Evolutionary conservation across 148 eudicot species (phyloP), one percentile per base, ranked within the genome.

Genomic region (Camellia sinensis): DNA sequence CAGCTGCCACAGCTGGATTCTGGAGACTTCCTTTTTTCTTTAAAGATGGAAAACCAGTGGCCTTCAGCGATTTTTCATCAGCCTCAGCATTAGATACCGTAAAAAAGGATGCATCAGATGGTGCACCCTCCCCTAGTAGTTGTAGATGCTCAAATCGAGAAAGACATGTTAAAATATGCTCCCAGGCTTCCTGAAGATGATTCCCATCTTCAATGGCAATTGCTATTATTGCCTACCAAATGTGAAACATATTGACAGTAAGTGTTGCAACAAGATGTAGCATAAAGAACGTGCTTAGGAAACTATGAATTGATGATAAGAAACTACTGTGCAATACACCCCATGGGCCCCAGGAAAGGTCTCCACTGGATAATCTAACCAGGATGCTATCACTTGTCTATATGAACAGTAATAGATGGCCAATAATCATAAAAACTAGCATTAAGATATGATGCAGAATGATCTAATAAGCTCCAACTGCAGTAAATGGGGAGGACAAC

Each of bases 61-160:
- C 81, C 84, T 88, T 93, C 66, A 80, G 81, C 37, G 88, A 57
- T 81, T 86, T 91, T 57, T 91, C 97, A 66, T 96, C 99, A 71
- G 90, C 54, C 85, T 94, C 99, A 72, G 80, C 82, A 83, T 83
- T 86, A 7, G 92, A 88, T 72, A 86, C 79, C 81, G 80, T 90
- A 53, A 96, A 82, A 85, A 92, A 93, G 48, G 99, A 96, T 21
- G 99, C 97, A 88, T 96, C 99, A 83, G 97, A 92, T 50, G 99
- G 98, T 85, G 94, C 97, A 46, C 99, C 99, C 83, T 96, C 99
- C 65, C 99, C 99, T 79, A 96, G 82, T 74, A 96, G 89, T 87
- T 96, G 99, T 83, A 96, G 88, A 89, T 96, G 94, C 86, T 96
- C 99, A 90, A 96, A 96, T 83, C 99, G 91, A 75, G 99, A 96